Evolutionary conservation across 441 rosid species (phyloP), one percentile per base, ranked within the genome.

Genomic region (Croton setiger): DNA sequence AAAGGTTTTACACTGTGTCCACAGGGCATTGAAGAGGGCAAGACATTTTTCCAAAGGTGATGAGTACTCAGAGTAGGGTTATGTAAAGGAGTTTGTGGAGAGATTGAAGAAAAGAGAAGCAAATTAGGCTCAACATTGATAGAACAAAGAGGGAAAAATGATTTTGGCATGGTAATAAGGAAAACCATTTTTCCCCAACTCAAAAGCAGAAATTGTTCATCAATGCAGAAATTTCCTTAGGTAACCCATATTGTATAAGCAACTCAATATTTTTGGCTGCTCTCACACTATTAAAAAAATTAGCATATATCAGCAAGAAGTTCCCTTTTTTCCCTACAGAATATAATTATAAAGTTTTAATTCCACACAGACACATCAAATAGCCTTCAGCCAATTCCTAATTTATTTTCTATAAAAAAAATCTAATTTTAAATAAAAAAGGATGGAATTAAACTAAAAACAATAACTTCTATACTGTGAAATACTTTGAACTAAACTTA

Each of bases 151-250:
- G 76, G 67, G n/a, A 53, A 64, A 10, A 74, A 67, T n/a, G 75
- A 3, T 37, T 71, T 78, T 5, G 84, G 78, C 67, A 66, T 59
- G 11, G 55, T 15, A 63, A 67, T 68, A 44, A 80, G 69, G 39
- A 68, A 11, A 48, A 59, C 64, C 87, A 85, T 82, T 70, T 74
- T 76, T 20, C 63, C 49, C 27, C n/a, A 18, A 45, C 20, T 31
- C 54, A 66, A 39, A 55, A 27, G 53, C 48, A 62, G 20, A 55
- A 54, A 27, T 12, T 14, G 52, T 37, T 53, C 39, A 56, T 5
- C 31, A 51, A 66, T 3, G 45, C 48, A 39, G 43, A 33, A 45
- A 18, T 41, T 7, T 43, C 5, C 5, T 59, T 35, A 20, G 68
- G 31, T 49, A 64, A 21, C 44, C 59, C 23, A 39, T 21, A 54